Percentiles rank a stretch among this genome's conserved stretches.
Evolutionary conservation across 2,329 filamentous ascomycete genomes (phyloP).

Genomic region (Penicillium sp.): DNA sequence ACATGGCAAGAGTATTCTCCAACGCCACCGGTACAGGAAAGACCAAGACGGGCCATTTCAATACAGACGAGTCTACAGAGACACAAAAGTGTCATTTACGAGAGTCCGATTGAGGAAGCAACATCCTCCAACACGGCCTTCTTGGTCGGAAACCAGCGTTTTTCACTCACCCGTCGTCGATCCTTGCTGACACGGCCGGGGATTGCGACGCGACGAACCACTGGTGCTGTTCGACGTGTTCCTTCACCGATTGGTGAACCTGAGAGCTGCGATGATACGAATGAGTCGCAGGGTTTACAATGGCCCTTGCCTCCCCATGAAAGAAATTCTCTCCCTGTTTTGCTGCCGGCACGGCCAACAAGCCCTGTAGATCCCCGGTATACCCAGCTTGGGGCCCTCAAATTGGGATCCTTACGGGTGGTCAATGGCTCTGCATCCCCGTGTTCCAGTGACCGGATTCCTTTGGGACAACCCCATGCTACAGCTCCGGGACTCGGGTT

Average conservation of each 20-base stretch:
- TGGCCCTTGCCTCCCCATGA: conserved; percentile 21
- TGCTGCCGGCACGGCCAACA: conserved; percentile 18
- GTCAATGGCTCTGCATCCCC: conserved; percentile 41
- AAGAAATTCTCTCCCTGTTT: conserved; percentile 8
- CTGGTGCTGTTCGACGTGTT: conserved; percentile 20
- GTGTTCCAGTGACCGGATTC: conserved; percentile 35
- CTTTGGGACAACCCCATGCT: conserved; percentile 15
- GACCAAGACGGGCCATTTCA: conserved; percentile 31
- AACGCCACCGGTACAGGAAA: conserved; percentile 13
- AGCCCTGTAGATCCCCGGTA: conserved; percentile 34
- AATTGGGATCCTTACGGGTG: conserved; percentile 40
- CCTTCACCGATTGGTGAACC: conserved; percentile 27
- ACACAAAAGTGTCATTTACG: conserved; percentile 24
- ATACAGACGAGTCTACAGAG: conserved; percentile 27
- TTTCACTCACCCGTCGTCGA: conserved; percentile 37
- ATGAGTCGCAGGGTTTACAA: conserved; percentile 14
- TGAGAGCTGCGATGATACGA: conserved; percentile 10
- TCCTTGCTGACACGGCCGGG: conserved; percentile 38
- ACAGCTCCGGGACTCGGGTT: conserved; percentile 16
- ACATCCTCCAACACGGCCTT: conserved; percentile 35
- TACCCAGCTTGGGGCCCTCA: conserved; percentile 42
- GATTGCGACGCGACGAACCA: conserved; percentile 35
- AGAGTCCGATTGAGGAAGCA: conserved; percentile 26
- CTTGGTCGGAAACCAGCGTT: conserved; percentile 32
- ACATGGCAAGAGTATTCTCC: conserved; percentile 13